Evolutionary conservation across 169 alveolate species (phyloP).

Genomic region (Perkinsus chesapeaki): DNA sequence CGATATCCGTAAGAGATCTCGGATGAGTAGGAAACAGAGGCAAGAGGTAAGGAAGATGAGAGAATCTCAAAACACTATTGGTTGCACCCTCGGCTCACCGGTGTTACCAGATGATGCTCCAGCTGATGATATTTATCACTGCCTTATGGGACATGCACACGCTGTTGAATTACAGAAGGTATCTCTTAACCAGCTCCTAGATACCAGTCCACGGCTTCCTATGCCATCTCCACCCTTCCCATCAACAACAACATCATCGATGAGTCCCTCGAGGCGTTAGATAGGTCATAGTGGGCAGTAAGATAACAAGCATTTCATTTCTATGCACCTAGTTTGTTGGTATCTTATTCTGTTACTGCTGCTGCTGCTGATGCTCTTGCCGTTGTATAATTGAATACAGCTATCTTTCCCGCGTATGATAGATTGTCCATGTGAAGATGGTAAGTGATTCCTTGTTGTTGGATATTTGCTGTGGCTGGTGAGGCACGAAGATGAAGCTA

Average conservation of each 20-base stretch:
- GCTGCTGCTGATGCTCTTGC: no score
- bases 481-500: no score
- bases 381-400: no score
- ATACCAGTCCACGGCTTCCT: neutral
- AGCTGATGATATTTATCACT: neutral
- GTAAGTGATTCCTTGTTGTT: no score
- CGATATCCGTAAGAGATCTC: neutral
- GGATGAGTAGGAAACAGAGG: neutral
- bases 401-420: no score
- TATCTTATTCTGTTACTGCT: no score
- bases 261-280: no score
- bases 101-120: neutral
- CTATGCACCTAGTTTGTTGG: no score
- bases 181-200: neutral
- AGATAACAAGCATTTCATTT: no score
- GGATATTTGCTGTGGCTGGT: no score
- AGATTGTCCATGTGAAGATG: no score
- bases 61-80: neutral
- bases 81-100: neutral
- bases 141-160: neutral
- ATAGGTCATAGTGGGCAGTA: no score
- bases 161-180: neutral
- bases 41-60: neutral
- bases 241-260: neutral
- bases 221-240: neutral